Evolutionary conservation across 768 basidiomycete species (phyloP), one percentile per base, ranked within the genome.

Genomic region (Daedaleopsis nitida): DNA sequence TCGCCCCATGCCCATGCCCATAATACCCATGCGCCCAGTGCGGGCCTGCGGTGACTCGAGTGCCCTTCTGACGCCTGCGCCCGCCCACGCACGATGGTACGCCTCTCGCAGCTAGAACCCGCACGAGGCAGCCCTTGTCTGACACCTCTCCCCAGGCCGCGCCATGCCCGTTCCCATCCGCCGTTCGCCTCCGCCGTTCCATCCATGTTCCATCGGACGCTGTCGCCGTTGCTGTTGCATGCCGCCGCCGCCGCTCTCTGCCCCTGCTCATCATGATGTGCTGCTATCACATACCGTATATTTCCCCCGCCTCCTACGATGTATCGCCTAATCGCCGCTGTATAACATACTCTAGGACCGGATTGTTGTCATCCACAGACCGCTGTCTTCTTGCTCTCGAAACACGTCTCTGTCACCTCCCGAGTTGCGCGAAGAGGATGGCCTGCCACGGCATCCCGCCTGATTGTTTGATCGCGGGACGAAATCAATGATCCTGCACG

Each of bases 301-400:
- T 57, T 19, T 8, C 37, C 17, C 57, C 56, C 32, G 47, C 21
- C 52, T 52, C 38, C 38, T 51, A 58, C 53, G 47, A 34, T 63
- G 62, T 63, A 63, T 63, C 57, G 42, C 49, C 44, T 63, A 63
- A 63, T 63, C 57, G 23, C 44, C 51, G 39, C 43, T 63, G 62
- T 63, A 63, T 56, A 63, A 58, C 62, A 63, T 35, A 60, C 47
- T 13, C 47, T 49, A 21, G 47, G 47, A 49, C 10, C 23, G 17
- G 38, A 55, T 23, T 42, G 53, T n/a, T 42, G 53, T 27, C 38
- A 55, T 42, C 39, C 44, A 17, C 49, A 52, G 51, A 54, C 23
- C 37, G 38, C 32, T 57, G 34, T 57, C 35, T 32, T 42, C 44
- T 23, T 48, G 34, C 24, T 43, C 17, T 55, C 43, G 43, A 53